Conservation (phyloP, 163 green algal species). For the Chlorella variabilis region DNA sequence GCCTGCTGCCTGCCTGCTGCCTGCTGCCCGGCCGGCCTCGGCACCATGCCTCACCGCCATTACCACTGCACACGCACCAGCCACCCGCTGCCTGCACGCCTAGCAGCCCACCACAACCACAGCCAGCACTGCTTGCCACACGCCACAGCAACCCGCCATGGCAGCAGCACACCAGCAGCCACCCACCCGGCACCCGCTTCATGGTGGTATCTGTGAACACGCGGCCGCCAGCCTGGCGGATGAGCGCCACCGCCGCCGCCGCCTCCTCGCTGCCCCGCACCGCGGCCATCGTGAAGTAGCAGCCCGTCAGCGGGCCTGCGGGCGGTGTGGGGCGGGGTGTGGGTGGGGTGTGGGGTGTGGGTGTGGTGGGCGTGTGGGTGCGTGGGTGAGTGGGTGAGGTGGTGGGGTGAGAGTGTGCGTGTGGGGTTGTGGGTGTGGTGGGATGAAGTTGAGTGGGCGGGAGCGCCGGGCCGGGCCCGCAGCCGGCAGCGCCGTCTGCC, state of each 20-base stretch:
- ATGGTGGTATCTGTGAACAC: conserved; percentile 31
- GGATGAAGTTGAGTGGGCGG: background rate
- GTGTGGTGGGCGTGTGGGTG: background rate
- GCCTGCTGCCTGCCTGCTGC: background rate
- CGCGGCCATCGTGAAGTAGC: conserved; percentile 66
- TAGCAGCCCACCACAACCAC: background rate
- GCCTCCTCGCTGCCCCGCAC: conserved; percentile 36
- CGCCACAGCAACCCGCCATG: background rate
- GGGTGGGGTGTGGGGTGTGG: background rate
- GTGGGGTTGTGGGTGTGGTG: no score
- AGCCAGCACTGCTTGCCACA: background rate
- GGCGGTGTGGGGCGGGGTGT: no score
- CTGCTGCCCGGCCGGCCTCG: no score
- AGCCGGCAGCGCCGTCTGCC: no score
- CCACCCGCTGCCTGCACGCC: no score
- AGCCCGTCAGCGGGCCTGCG: conserved; percentile 7
- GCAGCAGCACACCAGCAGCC: background rate
- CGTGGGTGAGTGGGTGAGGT: background rate
- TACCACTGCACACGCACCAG: no score
- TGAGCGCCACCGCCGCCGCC: conserved; percentile 31
- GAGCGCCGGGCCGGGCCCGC: background rate
- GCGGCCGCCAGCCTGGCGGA: conserved; percentile 48
- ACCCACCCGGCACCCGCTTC: conserved; percentile 6
- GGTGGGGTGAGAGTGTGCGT: no score
- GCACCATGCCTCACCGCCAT: no score